Evolutionary conservation across 345 rosid species (phyloP).

Genomic region (Populus pruinosa): DNA sequence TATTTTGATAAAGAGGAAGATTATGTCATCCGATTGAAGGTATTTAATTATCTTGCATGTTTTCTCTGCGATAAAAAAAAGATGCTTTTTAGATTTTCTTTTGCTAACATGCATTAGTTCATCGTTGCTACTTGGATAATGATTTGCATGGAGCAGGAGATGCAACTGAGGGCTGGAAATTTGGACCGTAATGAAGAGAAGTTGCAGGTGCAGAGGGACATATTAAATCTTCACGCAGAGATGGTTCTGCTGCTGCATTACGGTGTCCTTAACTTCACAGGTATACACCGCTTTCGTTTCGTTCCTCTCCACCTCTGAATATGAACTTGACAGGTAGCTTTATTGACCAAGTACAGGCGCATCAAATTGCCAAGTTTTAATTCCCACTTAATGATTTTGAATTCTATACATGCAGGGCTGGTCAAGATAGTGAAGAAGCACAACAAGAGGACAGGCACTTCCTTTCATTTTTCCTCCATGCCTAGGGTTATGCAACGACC

Average conservation of each 20-base stretch:
- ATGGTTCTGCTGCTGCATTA: conserved; percentile 40
- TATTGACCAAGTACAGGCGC: no score
- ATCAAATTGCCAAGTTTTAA: background rate
- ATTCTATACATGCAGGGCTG: conserved; percentile 24
- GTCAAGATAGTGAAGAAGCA: conserved; percentile 53
- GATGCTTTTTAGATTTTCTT: background rate
- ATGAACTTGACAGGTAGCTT: no score
- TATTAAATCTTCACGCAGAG: conserved; percentile 37
- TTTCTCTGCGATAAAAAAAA: background rate
- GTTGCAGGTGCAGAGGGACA: conserved; percentile 22
- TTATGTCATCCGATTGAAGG: conserved; percentile 36
- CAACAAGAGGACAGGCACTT: conserved; percentile 31
- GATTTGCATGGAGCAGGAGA: conserved; percentile 29
- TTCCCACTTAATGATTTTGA: background rate
- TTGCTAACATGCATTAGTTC: background rate
- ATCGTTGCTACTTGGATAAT: background rate
- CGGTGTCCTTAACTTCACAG: conserved; percentile 41
- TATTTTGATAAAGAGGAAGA: conserved; percentile 47
- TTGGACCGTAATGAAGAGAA: conserved; percentile 16
- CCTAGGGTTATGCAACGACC: conserved; percentile 40
- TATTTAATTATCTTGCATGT: background rate
- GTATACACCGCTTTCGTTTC: background rate
- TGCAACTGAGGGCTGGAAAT: conserved; percentile 31
- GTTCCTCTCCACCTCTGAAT: background rate
- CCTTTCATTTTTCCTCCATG: conserved; percentile 18